Conservation (phyloP, 176 grass and related monocot species). For the Saccharum officinarum region DNA sequence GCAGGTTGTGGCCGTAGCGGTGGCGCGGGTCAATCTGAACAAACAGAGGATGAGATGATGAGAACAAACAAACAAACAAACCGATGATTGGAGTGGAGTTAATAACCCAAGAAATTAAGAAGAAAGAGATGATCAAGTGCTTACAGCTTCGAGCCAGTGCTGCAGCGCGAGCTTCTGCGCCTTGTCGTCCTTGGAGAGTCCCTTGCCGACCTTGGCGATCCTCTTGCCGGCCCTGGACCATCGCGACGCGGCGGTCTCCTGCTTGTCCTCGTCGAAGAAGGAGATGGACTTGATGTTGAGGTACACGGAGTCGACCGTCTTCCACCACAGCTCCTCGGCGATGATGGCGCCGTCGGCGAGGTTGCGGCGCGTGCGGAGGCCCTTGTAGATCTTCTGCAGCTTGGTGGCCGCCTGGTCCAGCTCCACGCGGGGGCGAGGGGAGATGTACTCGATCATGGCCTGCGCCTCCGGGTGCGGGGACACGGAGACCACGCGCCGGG, state of each 20-base stretch:
- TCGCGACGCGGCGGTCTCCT: conserved; percentile 67
- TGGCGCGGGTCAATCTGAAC: conserved; percentile 90
- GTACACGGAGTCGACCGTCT: conserved; percentile 64
- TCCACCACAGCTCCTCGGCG: conserved; percentile 98
- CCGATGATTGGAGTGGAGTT: too few relatives aligned
- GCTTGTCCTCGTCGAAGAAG: conserved; percentile 78
- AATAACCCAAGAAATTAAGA: background rate
- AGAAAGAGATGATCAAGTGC: too few relatives aligned
- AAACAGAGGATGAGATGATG: background rate
- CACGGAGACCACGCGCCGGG: background rate
- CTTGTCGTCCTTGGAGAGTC: conserved; percentile 89
- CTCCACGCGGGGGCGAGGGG: conserved; percentile 60
- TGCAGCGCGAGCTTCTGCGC: conserved; percentile 87
- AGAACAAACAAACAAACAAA: too few relatives aligned
- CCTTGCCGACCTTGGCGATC: conserved; percentile 92
- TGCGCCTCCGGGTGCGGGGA: background rate
- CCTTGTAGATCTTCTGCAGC: conserved; percentile 93
- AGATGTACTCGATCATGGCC: conserved; percentile 50
- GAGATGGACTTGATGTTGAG: conserved; percentile 76
- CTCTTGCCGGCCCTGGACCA: conserved; percentile 78
- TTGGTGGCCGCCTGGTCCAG: conserved; percentile 75
- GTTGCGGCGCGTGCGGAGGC: conserved; percentile 77
- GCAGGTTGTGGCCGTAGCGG: conserved; percentile 94
- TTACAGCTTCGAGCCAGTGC: conserved; percentile 96
- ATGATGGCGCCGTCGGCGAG: conserved; percentile 96